Evolutionary conservation across 2,329 filamentous ascomycete genomes (phyloP).

Genomic region (Colletotrichum godetiae): DNA sequence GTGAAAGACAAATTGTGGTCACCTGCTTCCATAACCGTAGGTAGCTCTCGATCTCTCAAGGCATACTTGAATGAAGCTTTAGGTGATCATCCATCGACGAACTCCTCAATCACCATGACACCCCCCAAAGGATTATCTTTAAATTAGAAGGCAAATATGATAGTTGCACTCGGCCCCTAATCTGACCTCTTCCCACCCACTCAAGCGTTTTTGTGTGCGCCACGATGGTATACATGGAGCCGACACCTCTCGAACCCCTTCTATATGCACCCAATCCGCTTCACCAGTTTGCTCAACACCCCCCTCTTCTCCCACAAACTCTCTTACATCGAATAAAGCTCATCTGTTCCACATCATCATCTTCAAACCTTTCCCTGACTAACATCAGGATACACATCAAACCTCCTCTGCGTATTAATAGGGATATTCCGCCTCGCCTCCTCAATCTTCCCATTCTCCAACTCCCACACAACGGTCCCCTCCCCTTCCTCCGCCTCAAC

Average conservation of each 20-base stretch:
- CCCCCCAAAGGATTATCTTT: neutral
- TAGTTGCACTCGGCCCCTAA: neutral
- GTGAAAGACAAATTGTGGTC: no score
- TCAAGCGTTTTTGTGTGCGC: neutral
- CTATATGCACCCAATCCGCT: neutral
- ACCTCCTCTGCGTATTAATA: constrained; percentile 84
- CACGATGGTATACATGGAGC: neutral
- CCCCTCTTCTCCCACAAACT: neutral
- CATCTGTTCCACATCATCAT: neutral
- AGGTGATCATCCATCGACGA: neutral
- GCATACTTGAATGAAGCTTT: neutral
- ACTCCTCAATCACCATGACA: neutral
- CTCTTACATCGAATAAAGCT: neutral
- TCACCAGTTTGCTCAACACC: neutral
- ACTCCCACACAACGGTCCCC: constrained; percentile 78
- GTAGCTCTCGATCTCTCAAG: no score
- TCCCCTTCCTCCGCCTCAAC: constrained; percentile 83
- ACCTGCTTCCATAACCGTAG: no score
- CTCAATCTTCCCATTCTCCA: constrained; percentile 76
- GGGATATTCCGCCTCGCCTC: constrained; percentile 87
- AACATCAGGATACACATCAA: constrained; percentile 96
- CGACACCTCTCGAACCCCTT: neutral
- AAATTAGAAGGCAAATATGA: neutral
- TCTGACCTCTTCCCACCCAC: neutral
- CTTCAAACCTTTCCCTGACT: constrained; percentile 67